These are phyloP conservation scores for Apiotrichum montevideense DNA, from an alignment of 1,284 basidiomycete species.

Conservation along the genomic window DNA sequence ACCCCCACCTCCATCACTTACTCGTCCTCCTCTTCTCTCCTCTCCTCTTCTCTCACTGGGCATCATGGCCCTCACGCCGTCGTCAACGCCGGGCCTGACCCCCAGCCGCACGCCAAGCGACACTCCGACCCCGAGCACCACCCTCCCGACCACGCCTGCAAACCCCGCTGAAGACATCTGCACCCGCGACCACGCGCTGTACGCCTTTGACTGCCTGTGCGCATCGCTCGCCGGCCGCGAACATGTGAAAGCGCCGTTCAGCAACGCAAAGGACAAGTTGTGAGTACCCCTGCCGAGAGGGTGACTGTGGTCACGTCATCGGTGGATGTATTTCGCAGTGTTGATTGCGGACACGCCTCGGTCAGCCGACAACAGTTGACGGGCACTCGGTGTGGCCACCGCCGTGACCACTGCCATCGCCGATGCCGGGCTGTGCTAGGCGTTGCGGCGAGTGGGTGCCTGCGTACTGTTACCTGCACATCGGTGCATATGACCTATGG, in stretches of 20 bases:
- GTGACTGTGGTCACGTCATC: background rate
- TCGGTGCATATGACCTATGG: no score
- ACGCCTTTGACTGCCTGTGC: conserved; percentile 51
- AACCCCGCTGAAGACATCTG: conserved; percentile 20
- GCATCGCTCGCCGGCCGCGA: conserved; percentile 34
- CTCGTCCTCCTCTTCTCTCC: background rate
- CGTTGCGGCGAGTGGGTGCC: no score
- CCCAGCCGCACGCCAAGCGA: background rate
- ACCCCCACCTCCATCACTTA: no score
- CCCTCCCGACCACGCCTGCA: conserved; percentile 14
- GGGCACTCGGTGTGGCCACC: no score
- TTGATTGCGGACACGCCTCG: no score
- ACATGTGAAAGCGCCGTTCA: conserved; percentile 19
- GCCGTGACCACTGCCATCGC: no score
- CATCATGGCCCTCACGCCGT: background rate
- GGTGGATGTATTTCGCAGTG: background rate
- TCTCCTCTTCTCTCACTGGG: background rate
- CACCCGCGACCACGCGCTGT: conserved; percentile 47
- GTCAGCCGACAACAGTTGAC: no score
- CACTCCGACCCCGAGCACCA: conserved; percentile 11
- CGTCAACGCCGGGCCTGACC: background rate
- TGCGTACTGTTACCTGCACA: no score
- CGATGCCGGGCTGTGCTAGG: no score
- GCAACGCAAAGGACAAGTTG: conserved; percentile 28
- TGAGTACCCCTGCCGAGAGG: conserved; percentile 14